Evolutionary conservation across 2,329 filamentous ascomycete species (phyloP).

Genomic region (Fusarium virguliforme): DNA sequence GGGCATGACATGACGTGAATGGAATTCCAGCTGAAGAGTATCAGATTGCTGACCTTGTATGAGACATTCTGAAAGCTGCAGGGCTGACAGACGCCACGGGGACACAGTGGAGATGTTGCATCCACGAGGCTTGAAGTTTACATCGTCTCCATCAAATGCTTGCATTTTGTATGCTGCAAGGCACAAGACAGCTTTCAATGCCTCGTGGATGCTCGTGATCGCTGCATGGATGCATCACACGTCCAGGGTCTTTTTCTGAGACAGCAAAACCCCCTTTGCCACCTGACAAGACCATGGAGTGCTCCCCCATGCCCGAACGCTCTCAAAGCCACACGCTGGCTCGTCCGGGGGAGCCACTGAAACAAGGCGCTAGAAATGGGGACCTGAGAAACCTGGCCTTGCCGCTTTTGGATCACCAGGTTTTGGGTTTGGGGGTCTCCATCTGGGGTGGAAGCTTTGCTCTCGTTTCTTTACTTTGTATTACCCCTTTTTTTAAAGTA

Average conservation of each 20-base stretch:
- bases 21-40: not conserved
- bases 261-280: slow-evolving; percentile 16
- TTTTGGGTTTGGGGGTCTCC: not conserved
- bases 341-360: slow-evolving; percentile 40
- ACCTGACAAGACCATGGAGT: slow-evolving; percentile 2
- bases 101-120: slow-evolving; percentile 12
- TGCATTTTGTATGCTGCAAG: not conserved
- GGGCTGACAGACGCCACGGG: slow-evolving; percentile 17
- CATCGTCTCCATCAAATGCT: not conserved
- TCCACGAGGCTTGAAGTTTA: slow-evolving; percentile 20
- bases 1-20: not conserved
- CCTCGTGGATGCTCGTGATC: slow-evolving; percentile 12
- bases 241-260: slow-evolving; percentile 8
- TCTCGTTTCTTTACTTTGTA: slow-evolving; percentile 9
- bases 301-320: not conserved
- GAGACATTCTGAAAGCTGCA: not conserved
- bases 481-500: not conserved
- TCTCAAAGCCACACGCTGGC: slow-evolving; percentile 38
- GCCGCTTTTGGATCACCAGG: slow-evolving; percentile 28
- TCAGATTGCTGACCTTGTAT: not conserved
- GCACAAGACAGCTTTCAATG: not conserved
- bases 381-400: slow-evolving; percentile 15
- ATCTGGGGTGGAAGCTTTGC: slow-evolving; percentile 1
- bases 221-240: slow-evolving; percentile 18
- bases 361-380: slow-evolving; percentile 44